A percentile compares a stretch with the other conserved stretches of the same genome.
Evolutionary conservation across 2,329 filamentous ascomycete species (phyloP).

Genomic region (Setomelanomma holmii): DNA sequence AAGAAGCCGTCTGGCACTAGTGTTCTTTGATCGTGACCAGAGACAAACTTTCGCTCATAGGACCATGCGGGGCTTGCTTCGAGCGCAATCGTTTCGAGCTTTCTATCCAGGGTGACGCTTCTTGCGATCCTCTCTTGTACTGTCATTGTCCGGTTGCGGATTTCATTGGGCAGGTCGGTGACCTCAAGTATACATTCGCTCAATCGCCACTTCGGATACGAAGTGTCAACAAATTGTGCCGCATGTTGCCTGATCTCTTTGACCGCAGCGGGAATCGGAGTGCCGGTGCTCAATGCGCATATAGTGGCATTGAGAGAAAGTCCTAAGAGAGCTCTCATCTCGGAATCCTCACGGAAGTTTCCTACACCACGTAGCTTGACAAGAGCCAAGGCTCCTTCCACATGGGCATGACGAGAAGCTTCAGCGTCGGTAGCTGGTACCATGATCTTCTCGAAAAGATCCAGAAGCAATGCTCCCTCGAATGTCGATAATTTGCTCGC

Average conservation of each 20-base stretch:
- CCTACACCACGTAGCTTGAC: conserved; percentile 31
- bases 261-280: conserved; percentile 25
- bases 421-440: conserved; percentile 11
- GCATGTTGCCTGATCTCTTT: conserved; percentile 29
- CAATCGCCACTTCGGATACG: conserved; percentile 41
- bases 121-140: conserved; percentile 18
- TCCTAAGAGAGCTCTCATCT: conserved; percentile 23
- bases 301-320: conserved; percentile 39
- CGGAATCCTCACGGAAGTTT: conserved; percentile 17
- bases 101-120: conserved; percentile 30
- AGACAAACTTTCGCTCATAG: conserved; percentile 14
- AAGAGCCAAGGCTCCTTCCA: conserved; percentile 33
- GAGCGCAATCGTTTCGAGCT: conserved; percentile 26
- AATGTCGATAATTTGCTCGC: conserved; percentile 22
- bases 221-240: conserved; percentile 25
- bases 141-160: conserved; percentile 4
- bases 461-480: conserved; percentile 30
- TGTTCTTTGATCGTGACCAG: neutral
- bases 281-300: conserved; percentile 31
- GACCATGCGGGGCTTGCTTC: conserved; percentile 28
- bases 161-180: conserved; percentile 27
- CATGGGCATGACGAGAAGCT: conserved; percentile 24
- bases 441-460: conserved; percentile 39
- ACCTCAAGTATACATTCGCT: conserved; percentile 36
- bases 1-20: conserved; percentile 14